phyloP scores from a whole-genome alignment of 2,329 filamentous ascomycete species.

The Penicillium sp. region DNA sequence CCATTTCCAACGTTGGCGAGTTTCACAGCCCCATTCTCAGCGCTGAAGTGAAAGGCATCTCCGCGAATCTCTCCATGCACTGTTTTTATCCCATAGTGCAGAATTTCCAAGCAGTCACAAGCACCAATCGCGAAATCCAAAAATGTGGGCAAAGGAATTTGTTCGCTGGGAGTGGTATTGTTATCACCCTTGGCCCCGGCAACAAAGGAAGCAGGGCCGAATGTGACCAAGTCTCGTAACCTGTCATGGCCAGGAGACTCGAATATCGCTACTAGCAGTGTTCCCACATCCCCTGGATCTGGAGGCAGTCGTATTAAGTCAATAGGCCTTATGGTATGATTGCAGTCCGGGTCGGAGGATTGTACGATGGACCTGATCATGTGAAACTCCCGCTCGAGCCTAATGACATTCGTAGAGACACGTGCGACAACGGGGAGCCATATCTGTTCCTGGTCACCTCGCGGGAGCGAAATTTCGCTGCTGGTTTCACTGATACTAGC shows the following conservation, averaged over 20 bases:
- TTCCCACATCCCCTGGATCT: slow-evolving; percentile 70
- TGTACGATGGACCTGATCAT: slow-evolving; percentile 75
- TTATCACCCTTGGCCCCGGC: slow-evolving; percentile 58
- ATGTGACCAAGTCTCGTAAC: slow-evolving; percentile 71
- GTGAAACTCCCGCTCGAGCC: slow-evolving; percentile 86
- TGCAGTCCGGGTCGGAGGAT: slow-evolving; percentile 72
- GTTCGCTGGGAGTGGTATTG: slow-evolving; percentile 59
- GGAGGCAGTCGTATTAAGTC: slow-evolving; percentile 76
- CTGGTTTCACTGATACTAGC: slow-evolving; percentile 60
- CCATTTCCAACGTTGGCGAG: slow-evolving; percentile 87
- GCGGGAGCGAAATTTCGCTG: slow-evolving; percentile 51
- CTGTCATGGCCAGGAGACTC: slow-evolving; percentile 78
- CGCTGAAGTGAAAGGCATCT: slow-evolving; percentile 88
- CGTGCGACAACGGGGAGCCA: slow-evolving; percentile 76
- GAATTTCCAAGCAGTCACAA: slow-evolving; percentile 80
- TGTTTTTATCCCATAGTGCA: slow-evolving; percentile 87
- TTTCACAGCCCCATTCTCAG: slow-evolving; percentile 72
- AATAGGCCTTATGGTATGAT: slow-evolving; percentile 80
- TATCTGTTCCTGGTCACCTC: slow-evolving; percentile 47
- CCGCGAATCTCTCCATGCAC: slow-evolving; percentile 90
- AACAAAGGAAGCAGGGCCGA: slow-evolving; percentile 77
- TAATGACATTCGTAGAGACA: slow-evolving; percentile 79
- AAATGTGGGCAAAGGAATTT: slow-evolving; percentile 76
- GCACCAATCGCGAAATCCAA: slow-evolving; percentile 91
- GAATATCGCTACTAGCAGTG: slow-evolving; percentile 81